Conservation (phyloP, 2,329 filamentous ascomycete species). For the Fusarium brachygibbosum region DNA sequence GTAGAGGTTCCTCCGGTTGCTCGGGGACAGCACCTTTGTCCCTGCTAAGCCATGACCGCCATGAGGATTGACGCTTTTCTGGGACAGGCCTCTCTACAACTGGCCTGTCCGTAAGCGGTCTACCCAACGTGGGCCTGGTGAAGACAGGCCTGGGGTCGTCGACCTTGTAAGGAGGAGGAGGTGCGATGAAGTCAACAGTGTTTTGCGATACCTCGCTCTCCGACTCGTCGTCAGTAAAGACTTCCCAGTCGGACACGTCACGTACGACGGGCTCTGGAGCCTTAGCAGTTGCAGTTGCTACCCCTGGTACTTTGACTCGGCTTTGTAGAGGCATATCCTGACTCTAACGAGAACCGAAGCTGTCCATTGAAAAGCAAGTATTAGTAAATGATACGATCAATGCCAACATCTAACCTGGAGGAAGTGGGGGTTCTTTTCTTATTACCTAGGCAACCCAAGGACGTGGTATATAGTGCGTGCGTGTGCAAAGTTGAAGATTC, state of each 20-base stretch:
- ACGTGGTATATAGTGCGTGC: constrained; percentile 27
- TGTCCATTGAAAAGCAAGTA: constrained; percentile 10
- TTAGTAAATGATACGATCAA: constrained; percentile 30
- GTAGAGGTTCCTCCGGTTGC: constrained; percentile 17
- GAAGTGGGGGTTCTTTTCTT: constrained; percentile 22
- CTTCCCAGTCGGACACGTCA: constrained; percentile 34
- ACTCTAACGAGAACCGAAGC: constrained; percentile 11
- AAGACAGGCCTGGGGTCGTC: constrained; percentile 24
- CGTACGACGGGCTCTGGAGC: constrained; percentile 27
- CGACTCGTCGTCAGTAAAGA: constrained; percentile 30
- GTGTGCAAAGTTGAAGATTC: constrained; percentile 27
- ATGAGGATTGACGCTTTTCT: constrained; percentile 35
- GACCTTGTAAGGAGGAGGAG: constrained; percentile 31
- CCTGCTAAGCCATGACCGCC: constrained; percentile 29
- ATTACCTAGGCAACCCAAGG: constrained; percentile 34
- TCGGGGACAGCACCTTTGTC: constrained; percentile 22
- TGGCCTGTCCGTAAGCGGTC: constrained; percentile 31
- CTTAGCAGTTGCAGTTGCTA: constrained; percentile 21
- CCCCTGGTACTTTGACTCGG: constrained; percentile 28
- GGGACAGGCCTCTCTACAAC: constrained; percentile 27
- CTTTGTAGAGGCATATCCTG: constrained; percentile 31
- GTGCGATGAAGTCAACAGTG: constrained; percentile 28
- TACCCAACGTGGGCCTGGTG: constrained; percentile 27
- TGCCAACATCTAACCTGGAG: not conserved
- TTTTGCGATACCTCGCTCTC: constrained; percentile 30